Evolutionary conservation across 2,329 filamentous ascomycete genomes (phyloP), one percentile per base, ranked within the genome.

Genomic region (Talaromyces albobiverticillius): DNA sequence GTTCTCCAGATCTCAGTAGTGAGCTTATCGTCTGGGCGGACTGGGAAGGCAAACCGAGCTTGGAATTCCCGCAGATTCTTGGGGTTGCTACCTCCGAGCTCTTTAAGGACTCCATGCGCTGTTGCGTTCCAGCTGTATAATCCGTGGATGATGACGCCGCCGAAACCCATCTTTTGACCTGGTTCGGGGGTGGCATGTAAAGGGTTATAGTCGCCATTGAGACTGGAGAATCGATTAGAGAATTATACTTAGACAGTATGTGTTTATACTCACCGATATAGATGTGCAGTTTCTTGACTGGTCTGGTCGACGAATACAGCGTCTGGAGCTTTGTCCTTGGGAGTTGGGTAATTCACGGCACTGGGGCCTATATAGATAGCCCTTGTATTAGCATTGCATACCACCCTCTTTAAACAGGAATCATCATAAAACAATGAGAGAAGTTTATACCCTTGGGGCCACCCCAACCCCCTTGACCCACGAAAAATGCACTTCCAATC

Each of bases 161-260:
- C 89, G 62, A 95, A 96, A 57, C 92, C 91, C 89, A 96, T 95
- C 76, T 90, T 87, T 72, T 83, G 75, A 57, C 90, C 90, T 0
- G 90, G 89, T 73, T 90, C 89, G 11, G 90, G 90, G 16, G 88
- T 89, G 6, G 90, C 90, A 69, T 96, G 91, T 32, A 96, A 84
- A 25, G 91, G 92, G 77, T 96, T 96, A 75, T 96, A 96, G 76
- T 96, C 92, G 61, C 91, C 91, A 64, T 95, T 96, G 48, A 96
- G 81, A 59, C 90, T 82, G 59, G 67, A 65, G 34, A 4, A 46
- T 11, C 32, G 26, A 52, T 48, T 40, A 50, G 6, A 32, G 29
- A 2, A 20, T 25, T 29, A 14, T 43, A n/a, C 8, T 13, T 9
- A 13, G 22, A 11, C n/a, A 6, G 4, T 23, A 36, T 25, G 20